These are phyloP conservation scores for Ormosia emarginata DNA, from an alignment of 306 rosid species.

Conservation along the genomic window DNA sequence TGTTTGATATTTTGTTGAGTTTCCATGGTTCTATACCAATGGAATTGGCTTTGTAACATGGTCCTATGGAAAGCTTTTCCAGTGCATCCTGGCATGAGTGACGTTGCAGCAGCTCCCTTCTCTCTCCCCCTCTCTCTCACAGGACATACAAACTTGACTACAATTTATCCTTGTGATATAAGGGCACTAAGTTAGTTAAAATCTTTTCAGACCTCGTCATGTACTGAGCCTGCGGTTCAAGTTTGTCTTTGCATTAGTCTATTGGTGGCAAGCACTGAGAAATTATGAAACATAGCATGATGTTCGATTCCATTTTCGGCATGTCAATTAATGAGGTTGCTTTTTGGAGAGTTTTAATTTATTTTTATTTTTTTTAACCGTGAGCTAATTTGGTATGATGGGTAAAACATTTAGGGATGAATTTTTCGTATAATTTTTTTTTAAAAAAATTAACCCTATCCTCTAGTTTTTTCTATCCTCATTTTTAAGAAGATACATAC, in stretches of 20 bases:
- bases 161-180: neutral
- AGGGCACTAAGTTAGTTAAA: neutral
- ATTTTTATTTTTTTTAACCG: too few relatives aligned
- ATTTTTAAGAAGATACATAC: neutral
- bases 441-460: too few relatives aligned
- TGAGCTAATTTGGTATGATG: too few relatives aligned
- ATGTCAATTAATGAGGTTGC: too few relatives aligned
- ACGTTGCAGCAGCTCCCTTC: neutral
- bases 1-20: slow-evolving; percentile 22
- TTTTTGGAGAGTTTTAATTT: too few relatives aligned
- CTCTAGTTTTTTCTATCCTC: neutral
- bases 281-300: neutral
- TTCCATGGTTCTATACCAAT: neutral
- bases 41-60: neutral
- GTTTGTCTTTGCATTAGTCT: neutral
- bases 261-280: neutral
- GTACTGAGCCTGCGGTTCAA: neutral
- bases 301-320: neutral
- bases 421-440: too few relatives aligned
- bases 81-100: neutral
- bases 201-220: neutral
- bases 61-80: neutral
- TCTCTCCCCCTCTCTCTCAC: neutral
- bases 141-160: neutral
- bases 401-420: too few relatives aligned